A percentile compares a stretch with the other conserved stretches of the same genome.
These are phyloP conservation scores for Moesziomyces parantarcticus DNA, from an alignment of 1,284 basidiomycete species.

Conservation along the genomic window DNA sequence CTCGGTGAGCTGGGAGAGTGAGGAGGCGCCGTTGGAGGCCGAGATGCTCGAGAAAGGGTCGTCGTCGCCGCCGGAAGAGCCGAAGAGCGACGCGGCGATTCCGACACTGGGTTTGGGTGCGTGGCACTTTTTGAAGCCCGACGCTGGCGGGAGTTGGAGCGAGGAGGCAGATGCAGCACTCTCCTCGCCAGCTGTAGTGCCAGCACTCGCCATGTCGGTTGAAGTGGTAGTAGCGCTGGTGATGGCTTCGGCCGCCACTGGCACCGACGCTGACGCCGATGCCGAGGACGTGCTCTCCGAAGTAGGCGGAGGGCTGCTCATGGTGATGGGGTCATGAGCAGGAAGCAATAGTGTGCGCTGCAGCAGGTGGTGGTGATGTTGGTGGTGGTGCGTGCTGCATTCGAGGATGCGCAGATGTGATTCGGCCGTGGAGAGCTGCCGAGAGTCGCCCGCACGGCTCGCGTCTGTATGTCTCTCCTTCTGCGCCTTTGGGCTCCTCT, in stretches of 20 bases:
- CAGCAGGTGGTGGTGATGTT: not conserved
- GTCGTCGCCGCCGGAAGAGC: conserved; percentile 51
- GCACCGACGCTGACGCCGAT: not conserved
- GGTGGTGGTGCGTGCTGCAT: too few relatives aligned
- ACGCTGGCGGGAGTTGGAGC: conserved; percentile 2
- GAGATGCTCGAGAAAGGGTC: conserved; percentile 54
- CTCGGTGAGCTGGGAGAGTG: conserved; percentile 22
- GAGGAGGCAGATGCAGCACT: conserved; percentile 2
- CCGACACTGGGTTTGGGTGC: conserved; percentile 55
- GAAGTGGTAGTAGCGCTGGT: too few relatives aligned
- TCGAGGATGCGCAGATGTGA: too few relatives aligned
- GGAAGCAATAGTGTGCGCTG: too few relatives aligned
- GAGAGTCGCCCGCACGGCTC: too few relatives aligned
- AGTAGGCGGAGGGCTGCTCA: conserved; percentile 21
- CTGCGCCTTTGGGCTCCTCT: too few relatives aligned
- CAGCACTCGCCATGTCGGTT: not conserved
- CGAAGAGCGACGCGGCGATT: conserved; percentile 60
- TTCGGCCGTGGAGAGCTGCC: too few relatives aligned
- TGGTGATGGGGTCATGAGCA: conserved; percentile 3
- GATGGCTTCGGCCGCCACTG: not conserved
- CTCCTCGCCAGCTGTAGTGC: not conserved
- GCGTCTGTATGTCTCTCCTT: not conserved
- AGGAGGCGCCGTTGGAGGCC: conserved; percentile 18
- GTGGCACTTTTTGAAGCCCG: conserved; percentile 34
- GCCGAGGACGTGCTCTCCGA: conserved; percentile 8